A percentile compares a stretch with the other conserved stretches of the same genome.
phyloP scores from a whole-genome alignment of 2,329 filamentous ascomycete genomes.

The Aspergillus unguis region DNA sequence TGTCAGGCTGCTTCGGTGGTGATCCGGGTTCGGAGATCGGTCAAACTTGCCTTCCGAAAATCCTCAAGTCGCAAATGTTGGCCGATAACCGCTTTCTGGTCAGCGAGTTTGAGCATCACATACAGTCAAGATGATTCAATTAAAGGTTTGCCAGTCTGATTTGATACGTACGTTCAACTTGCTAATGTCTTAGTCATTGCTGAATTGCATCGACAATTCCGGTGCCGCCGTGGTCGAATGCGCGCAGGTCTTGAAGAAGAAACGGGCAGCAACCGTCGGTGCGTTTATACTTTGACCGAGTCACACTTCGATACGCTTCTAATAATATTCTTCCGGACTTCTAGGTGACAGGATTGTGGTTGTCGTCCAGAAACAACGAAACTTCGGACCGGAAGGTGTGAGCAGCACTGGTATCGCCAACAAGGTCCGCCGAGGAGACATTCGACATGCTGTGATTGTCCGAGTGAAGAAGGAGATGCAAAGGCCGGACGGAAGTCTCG shows the following conservation, averaged over 20 bases:
- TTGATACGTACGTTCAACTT: conserved; percentile 6
- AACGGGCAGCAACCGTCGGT: conserved; percentile 83
- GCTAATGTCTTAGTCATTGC: conserved; percentile 66
- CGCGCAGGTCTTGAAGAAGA: conserved; percentile 86
- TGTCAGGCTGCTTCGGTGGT: neutral
- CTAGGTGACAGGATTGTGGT: conserved; percentile 93
- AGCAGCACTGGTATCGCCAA: conserved; percentile 73
- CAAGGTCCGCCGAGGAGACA: conserved; percentile 95
- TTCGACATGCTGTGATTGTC: conserved; percentile 92
- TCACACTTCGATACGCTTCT: neutral
- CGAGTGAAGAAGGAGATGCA: conserved; percentile 85
- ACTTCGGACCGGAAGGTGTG: conserved; percentile 67
- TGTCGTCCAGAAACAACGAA: conserved; percentile 93
- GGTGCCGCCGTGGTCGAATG: conserved; percentile 97
- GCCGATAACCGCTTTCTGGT: neutral
- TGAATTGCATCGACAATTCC: conserved; percentile 99
- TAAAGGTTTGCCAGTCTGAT: conserved; percentile 60
- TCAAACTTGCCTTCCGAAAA: conserved; percentile 25
- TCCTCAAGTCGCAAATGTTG: conserved; percentile 16
- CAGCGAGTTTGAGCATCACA: conserved; percentile 20
- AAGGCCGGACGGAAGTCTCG: conserved; percentile 80
- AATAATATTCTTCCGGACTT: conserved; percentile 5
- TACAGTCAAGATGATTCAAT: conserved; percentile 75
- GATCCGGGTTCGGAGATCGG: conserved; percentile 25
- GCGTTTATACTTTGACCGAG: conserved; percentile 30